These are phyloP conservation scores for Euclidium syriacum DNA, from an alignment of 345 rosid species.

Conservation along the genomic window DNA sequence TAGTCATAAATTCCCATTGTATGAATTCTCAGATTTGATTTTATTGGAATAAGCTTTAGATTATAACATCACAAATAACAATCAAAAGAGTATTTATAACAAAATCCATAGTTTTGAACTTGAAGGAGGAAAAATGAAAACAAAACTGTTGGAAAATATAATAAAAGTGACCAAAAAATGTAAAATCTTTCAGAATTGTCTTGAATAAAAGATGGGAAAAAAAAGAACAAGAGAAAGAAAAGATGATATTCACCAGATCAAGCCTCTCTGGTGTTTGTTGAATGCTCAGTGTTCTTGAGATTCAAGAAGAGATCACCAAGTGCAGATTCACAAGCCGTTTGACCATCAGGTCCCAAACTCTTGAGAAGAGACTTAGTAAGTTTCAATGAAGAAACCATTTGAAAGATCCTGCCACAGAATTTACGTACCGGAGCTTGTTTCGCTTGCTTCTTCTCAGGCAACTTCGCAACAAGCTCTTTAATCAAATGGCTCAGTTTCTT, in stretches of 20 bases:
- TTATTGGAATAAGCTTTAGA: no score
- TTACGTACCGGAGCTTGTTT: conserved; percentile 64
- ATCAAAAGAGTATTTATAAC: no score
- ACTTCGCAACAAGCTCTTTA: conserved; percentile 48
- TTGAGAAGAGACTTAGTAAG: conserved; percentile 56
- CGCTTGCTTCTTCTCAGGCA: conserved; percentile 58
- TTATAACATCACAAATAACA: no score
- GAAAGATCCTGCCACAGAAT: conserved; percentile 62
- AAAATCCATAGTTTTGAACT: no score
- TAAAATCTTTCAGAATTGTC: no score
- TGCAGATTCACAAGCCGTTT: conserved; percentile 59
- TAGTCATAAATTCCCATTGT: no score
- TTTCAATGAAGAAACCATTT: conserved; percentile 41
- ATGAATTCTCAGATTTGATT: no score
- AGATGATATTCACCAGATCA: conserved; percentile 8
- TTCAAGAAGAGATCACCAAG: conserved; percentile 54
- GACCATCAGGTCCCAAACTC: conserved; percentile 44
- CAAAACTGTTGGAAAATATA: no score
- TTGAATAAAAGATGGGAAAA: not conserved
- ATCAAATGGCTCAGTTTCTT: conserved; percentile 46
- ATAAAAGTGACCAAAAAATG: no score
- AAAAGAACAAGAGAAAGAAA: not conserved
- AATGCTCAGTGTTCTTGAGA: conserved; percentile 41
- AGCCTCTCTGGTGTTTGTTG: not conserved
- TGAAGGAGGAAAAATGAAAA: no score